Evolutionary conservation across 768 basidiomycete genomes (phyloP).

Genomic region (Xerocomellus dryophilus): DNA sequence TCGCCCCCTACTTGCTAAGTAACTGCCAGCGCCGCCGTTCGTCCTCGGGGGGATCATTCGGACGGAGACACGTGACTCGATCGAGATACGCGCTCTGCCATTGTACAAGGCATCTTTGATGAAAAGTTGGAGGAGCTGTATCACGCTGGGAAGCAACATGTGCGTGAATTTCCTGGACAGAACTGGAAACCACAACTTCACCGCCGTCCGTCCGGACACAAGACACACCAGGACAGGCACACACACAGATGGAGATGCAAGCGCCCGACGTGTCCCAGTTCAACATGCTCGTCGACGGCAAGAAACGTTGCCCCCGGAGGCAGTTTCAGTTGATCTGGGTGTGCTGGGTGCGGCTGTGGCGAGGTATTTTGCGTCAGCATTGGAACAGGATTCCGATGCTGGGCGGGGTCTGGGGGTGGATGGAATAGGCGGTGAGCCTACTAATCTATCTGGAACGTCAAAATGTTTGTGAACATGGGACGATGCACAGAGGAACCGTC

Average conservation of each 20-base stretch:
- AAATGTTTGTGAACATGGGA: not conserved
- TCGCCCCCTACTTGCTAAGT: conserved; percentile 89
- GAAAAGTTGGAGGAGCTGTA: conserved; percentile 82
- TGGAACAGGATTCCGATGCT: not conserved
- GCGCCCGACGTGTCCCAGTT: conserved; percentile 19
- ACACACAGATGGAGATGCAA: too few relatives aligned
- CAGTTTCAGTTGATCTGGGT: conserved; percentile 20
- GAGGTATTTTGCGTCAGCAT: conserved; percentile 13
- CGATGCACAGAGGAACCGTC: not conserved
- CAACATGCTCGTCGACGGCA: conserved; percentile 31
- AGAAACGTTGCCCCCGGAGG: conserved; percentile 20
- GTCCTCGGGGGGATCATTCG: conserved; percentile 91
- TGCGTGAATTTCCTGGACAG: conserved; percentile 42
- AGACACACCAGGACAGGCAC: too few relatives aligned
- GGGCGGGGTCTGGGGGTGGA: conserved; percentile 12
- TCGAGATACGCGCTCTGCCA: conserved; percentile 85
- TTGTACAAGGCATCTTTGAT: conserved; percentile 58
- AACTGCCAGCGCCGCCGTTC: conserved; percentile 81
- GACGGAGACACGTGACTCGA: conserved; percentile 57
- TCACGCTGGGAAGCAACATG: conserved; percentile 70
- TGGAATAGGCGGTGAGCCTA: conserved; percentile 8
- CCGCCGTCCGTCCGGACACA: conserved; percentile 9
- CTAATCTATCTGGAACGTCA: not conserved
- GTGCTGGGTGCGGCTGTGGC: conserved; percentile 15
- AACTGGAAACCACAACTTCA: conserved; percentile 51